phyloP scores from a whole-genome alignment of 768 basidiomycete species.

The Mycena indigotica region DNA sequence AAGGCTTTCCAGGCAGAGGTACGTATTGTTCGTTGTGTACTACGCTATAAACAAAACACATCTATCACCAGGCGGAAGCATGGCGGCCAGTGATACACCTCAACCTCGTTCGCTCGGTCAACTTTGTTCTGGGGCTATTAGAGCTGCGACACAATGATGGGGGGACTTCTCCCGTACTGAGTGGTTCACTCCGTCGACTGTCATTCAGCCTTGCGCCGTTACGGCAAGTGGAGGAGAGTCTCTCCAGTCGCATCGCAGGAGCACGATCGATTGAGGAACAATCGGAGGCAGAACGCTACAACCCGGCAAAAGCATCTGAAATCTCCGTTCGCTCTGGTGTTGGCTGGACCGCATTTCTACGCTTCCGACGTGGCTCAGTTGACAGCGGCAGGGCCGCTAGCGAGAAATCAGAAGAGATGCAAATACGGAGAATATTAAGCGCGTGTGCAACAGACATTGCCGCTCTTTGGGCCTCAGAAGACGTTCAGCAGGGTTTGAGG shows the following conservation, averaged over 20 bases:
- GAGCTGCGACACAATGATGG: conserved; percentile 20
- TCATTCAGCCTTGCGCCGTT: conserved; percentile 56
- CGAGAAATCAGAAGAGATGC: conserved; percentile 38
- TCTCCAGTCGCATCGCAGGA: conserved; percentile 47
- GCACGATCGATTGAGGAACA: conserved; percentile 16
- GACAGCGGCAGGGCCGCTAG: conserved; percentile 7
- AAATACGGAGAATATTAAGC: conserved; percentile 49
- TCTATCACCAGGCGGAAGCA: conserved; percentile 39
- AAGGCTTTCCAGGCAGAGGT: conserved; percentile 60
- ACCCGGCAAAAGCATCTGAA: conserved; percentile 48
- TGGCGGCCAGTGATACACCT: conserved; percentile 72
- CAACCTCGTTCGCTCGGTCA: conserved; percentile 62
- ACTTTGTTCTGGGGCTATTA: conserved; percentile 40
- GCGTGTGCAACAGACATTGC: conserved; percentile 59
- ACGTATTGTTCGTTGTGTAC: conserved; percentile 12
- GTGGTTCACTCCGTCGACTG: conserved; percentile 44
- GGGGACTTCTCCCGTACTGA: conserved; percentile 21
- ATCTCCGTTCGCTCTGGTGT: conserved; percentile 49
- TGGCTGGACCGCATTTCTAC: conserved; percentile 53
- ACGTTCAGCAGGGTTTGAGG: conserved; percentile 45
- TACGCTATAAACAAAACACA: neutral
- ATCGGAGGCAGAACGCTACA: conserved; percentile 27
- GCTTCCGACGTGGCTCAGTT: conserved; percentile 32
- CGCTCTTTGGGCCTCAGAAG: conserved; percentile 51
- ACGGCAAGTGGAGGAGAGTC: conserved; percentile 54